Percentiles rank a stretch among this genome's conserved stretches.
phyloP scores from a whole-genome alignment of 2,329 filamentous ascomycete genomes.

The Tricladium varicosporioides region DNA sequence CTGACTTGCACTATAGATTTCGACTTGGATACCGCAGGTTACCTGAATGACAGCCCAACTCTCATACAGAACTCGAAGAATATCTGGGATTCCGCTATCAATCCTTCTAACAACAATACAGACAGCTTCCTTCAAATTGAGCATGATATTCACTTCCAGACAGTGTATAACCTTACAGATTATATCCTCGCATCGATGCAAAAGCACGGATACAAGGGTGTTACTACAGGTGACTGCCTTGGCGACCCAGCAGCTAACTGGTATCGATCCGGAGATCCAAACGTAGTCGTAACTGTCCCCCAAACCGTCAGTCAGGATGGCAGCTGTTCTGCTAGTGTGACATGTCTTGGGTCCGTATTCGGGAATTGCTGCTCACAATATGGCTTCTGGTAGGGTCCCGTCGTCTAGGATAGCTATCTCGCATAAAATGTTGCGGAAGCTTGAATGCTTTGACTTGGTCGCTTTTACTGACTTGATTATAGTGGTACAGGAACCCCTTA shows the following conservation, averaged over 20 bases:
- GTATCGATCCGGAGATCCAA: constrained; percentile 36
- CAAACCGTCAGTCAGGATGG: constrained; percentile 16
- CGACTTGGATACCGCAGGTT: constrained; percentile 48
- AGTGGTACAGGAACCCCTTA: constrained; percentile 16
- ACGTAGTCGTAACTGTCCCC: constrained; percentile 1
- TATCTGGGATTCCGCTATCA: constrained; percentile 32
- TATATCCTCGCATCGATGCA: constrained; percentile 37
- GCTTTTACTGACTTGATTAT: not conserved
- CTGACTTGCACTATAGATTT: constrained; percentile 32
- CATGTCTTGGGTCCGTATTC: constrained; percentile 17
- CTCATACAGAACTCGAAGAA: constrained; percentile 48
- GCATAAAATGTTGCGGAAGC: too few relatives aligned
- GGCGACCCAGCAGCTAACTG: constrained; percentile 42
- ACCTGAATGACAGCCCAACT: constrained; percentile 41
- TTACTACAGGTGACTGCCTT: constrained; percentile 47
- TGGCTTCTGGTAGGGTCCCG: constrained; percentile 10
- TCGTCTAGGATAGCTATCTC: not conserved
- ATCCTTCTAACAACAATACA: constrained; percentile 15
- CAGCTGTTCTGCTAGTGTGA: constrained; percentile 11
- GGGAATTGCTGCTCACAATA: constrained; percentile 18
- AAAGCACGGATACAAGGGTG: constrained; percentile 37
- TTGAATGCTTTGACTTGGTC: too few relatives aligned
- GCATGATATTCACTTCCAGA: constrained; percentile 40
- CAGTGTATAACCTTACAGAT: constrained; percentile 36
- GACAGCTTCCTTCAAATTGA: constrained; percentile 48